Conservation (phyloP, 2,329 filamentous ascomycete genomes). For the Beauveria pseudobassiana region DNA sequence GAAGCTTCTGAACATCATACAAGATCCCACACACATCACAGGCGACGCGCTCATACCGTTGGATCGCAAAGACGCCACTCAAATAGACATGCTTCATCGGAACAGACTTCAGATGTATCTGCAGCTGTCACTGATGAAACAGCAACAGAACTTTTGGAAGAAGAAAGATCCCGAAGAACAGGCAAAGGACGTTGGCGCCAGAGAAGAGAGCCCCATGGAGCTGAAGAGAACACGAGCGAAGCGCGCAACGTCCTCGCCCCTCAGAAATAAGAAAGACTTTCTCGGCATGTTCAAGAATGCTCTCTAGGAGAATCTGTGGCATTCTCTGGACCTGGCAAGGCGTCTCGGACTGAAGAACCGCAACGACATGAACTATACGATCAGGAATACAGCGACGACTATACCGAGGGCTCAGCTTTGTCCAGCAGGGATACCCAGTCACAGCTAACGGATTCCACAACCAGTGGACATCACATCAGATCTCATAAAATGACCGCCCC, state of each 20-base stretch:
- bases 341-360: slow-evolving; percentile 43
- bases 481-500: slow-evolving; percentile 25
- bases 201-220: slow-evolving; percentile 26
- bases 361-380: slow-evolving; percentile 22
- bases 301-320: slow-evolving; percentile 53
- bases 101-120: not conserved
- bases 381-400: slow-evolving; percentile 18
- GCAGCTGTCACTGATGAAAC: slow-evolving; percentile 1
- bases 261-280: slow-evolving; percentile 45
- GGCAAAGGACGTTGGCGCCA: slow-evolving; percentile 18
- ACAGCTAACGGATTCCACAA: slow-evolving; percentile 10
- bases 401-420: slow-evolving; percentile 17
- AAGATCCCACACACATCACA: not conserved
- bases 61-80: not conserved
- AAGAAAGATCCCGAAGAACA: slow-evolving; percentile 4
- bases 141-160: slow-evolving; percentile 4
- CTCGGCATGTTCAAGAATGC: slow-evolving; percentile 54
- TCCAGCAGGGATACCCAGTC: slow-evolving; percentile 9
- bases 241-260: slow-evolving; percentile 39
- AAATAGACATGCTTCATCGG: not conserved
- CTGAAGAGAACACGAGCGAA: slow-evolving; percentile 52
- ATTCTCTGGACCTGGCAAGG: slow-evolving; percentile 35
- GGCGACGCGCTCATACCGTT: not conserved
- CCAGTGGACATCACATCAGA: not conserved
- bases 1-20: not conserved